phyloP scores from a whole-genome alignment of 1,284 basidiomycete genomes.

The Hypsizygus ulmarius region DNA sequence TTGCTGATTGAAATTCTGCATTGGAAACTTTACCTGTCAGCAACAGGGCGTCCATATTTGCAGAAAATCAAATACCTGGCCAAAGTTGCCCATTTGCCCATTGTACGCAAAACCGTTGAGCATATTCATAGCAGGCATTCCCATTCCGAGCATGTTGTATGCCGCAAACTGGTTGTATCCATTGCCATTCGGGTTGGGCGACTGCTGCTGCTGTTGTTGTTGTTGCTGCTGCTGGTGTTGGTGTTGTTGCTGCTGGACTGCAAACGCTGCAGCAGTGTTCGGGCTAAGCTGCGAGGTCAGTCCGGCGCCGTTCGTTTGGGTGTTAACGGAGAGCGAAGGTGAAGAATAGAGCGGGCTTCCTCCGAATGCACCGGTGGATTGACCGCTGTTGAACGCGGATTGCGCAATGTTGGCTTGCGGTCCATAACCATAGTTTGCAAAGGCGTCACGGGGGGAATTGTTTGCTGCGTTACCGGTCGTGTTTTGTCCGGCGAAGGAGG shows the following conservation, averaged over 20 bases:
- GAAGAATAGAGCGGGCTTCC: conserved; percentile 66
- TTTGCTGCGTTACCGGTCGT: conserved; percentile 26
- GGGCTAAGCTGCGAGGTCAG: conserved; percentile 68
- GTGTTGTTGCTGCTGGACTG: conserved; percentile 48
- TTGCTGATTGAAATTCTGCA: conserved; percentile 45
- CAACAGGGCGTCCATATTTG: conserved; percentile 3
- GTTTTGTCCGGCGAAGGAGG: conserved; percentile 45
- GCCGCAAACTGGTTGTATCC: conserved; percentile 56
- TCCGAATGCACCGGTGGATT: conserved; percentile 41
- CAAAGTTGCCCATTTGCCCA: conserved; percentile 65
- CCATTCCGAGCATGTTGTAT: conserved; percentile 77
- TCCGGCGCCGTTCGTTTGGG: conserved; percentile 48
- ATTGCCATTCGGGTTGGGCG: conserved; percentile 38
- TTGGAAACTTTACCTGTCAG: conserved; percentile 17
- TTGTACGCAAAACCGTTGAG: conserved; percentile 68
- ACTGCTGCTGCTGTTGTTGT: conserved; percentile 33
- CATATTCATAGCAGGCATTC: conserved; percentile 66
- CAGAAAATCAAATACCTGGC: conserved; percentile 42
- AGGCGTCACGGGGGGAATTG: conserved; percentile 57
- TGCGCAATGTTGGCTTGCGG: conserved; percentile 64
- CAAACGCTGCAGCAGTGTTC: conserved; percentile 46
- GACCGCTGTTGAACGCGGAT: conserved; percentile 45
- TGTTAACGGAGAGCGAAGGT: conserved; percentile 65
- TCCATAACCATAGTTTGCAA: conserved; percentile 82
- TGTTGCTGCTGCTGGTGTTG: conserved; percentile 46